Base-by-base conservation (phyloP, 2,329 filamentous ascomycete species). In the Nectriaceae sp. region DNA sequence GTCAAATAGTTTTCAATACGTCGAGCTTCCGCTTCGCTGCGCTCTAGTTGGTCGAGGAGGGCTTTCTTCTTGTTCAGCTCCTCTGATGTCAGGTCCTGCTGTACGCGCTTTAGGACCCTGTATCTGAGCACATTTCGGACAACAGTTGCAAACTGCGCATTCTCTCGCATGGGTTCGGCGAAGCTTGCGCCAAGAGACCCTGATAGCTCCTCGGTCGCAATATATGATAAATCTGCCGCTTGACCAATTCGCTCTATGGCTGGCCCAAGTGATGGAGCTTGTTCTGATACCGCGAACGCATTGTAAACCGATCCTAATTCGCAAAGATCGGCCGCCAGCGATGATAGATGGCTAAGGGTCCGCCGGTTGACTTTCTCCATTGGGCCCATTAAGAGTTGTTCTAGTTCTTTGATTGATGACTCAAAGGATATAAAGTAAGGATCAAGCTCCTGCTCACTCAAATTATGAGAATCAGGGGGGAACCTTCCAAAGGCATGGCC, bases 361-460 rank as follows among this genome's bases (percentile, higher is more conserved):
- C 94, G 83, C 24, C 93, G 84, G 63, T 97, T 99, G 53, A 97
- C 91, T 69, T 96, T 97, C 67, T 99, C 95, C 76, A 99, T 96
- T 5, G 90, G 91, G 0, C 94, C 94, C 62, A 89, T 91, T 3
- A 99, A 77, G 4, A 97, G 79, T 15, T 87, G 77, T 68, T 99
- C 95, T 2, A 97, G 77, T 56, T 97, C 93, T 65, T 94, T 91
- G 10, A 92, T 96, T 2, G 91, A 93, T 3, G 87, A 80, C 67
- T 99, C 95, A 58, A 95, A 99, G 31, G 90, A 88, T 50, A 93
- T 86, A 70, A 99, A 99, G 69, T 97, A 99, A 2, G 92, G 91
- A 63, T 99, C 94, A 15, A 99, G 78, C 44, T 97, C 93, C 61
- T 91, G 85, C 67, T 99, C 95, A 56, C 83, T 89, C 45, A 97